Evolutionary conservation across 306 rosid species (phyloP).

Genomic region (Prunus kanzakura): DNA sequence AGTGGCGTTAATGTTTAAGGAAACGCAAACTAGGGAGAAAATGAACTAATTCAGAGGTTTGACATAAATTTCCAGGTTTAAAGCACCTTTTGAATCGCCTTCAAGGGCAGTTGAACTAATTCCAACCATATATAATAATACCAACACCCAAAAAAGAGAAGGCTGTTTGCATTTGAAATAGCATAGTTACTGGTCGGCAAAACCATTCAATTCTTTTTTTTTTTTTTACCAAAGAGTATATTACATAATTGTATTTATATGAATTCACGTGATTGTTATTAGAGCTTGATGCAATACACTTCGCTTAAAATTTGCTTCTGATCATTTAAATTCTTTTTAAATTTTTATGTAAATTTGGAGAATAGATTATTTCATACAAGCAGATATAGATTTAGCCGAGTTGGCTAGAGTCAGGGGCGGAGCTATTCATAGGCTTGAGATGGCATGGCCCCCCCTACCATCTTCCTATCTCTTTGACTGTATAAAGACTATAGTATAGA

Average conservation of each 20-base stretch:
- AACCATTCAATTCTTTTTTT: not conserved
- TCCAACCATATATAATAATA: too few relatives aligned
- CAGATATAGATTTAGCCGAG: fast-evolving
- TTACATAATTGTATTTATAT: too few relatives aligned
- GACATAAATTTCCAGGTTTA: not conserved
- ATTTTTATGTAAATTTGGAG: not conserved
- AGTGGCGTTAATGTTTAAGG: too few relatives aligned
- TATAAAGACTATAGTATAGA: too few relatives aligned
- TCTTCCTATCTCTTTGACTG: too few relatives aligned
- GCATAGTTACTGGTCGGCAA: not conserved
- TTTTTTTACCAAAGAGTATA: not conserved
- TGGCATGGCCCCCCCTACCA: too few relatives aligned
- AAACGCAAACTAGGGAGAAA: too few relatives aligned
- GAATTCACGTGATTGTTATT: not conserved
- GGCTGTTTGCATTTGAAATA: not conserved
- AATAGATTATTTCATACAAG: not conserved
- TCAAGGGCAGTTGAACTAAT: not conserved
- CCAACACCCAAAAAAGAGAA: too few relatives aligned
- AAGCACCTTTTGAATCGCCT: not conserved
- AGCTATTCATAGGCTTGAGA: too few relatives aligned
- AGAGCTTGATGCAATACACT: not conserved
- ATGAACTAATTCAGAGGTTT: too few relatives aligned
- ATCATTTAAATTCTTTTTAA: not conserved
- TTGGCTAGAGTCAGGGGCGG: too few relatives aligned
- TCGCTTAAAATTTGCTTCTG: not conserved